Percentiles rank a stretch among this genome's conserved stretches.
These are phyloP conservation scores for Darksidea phi DNA, from an alignment of 495 filamentous ascomycete genomes.

Conservation along the genomic window DNA sequence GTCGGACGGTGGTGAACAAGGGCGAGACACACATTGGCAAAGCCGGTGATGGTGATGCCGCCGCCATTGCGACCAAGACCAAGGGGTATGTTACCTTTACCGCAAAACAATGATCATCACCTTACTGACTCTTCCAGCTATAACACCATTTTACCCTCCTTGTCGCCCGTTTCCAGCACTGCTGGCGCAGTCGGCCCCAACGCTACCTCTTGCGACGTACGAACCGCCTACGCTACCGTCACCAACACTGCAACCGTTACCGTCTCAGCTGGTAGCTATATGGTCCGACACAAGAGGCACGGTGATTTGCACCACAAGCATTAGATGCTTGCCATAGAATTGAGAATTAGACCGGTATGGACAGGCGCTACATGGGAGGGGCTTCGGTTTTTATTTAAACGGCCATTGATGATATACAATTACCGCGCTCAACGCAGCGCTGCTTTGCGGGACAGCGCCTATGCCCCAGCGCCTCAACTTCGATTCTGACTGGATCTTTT, in stretches of 20 bases:
- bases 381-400: too few relatives aligned
- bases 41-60: too few relatives aligned
- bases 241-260: constrained; percentile 28
- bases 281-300: constrained; percentile 24
- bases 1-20: neutral
- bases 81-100: too few relatives aligned
- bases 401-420: too few relatives aligned
- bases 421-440: too few relatives aligned
- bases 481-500: too few relatives aligned
- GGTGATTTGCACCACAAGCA: constrained; percentile 19
- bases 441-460: too few relatives aligned
- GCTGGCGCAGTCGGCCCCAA: neutral
- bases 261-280: constrained; percentile 23
- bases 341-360: too few relatives aligned
- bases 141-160: neutral
- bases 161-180: neutral
- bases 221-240: constrained; percentile 18
- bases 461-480: too few relatives aligned
- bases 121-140: neutral
- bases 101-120: too few relatives aligned
- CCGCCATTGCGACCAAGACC: neutral
- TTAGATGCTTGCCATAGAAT: neutral
- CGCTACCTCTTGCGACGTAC: constrained; percentile 1
- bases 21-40: neutral
- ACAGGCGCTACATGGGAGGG: too few relatives aligned